Conservation (phyloP, 768 basidiomycete species). For the Lactarius indigo region DNA sequence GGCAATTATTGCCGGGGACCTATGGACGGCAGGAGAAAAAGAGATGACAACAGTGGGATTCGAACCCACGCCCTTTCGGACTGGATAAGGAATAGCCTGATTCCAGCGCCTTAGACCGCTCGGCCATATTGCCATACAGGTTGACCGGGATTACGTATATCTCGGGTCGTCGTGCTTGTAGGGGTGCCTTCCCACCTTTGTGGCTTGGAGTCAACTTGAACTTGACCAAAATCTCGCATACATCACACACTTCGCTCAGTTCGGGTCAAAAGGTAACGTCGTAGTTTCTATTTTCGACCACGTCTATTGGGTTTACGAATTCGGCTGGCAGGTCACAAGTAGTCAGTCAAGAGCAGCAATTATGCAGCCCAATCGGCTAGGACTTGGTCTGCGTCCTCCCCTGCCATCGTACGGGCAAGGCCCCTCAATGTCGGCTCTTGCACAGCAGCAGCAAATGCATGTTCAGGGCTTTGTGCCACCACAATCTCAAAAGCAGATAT, state of each 20-base stretch:
- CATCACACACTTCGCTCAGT: background rate
- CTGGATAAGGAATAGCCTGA: conserved; percentile 25
- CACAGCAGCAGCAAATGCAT: conserved; percentile 70
- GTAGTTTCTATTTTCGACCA: background rate
- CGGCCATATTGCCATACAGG: conserved; percentile 26
- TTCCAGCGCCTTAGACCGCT: conserved; percentile 30
- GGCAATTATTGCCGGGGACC: too few species aligned
- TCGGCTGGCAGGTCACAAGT: background rate
- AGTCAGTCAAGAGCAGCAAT: conserved; percentile 7
- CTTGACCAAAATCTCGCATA: background rate
- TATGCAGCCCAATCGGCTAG: conserved; percentile 73
- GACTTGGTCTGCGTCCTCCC: conserved; percentile 83
- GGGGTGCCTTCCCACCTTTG: background rate
- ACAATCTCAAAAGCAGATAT: conserved; percentile 65
- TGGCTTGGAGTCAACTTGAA: background rate
- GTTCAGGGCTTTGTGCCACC: conserved; percentile 64
- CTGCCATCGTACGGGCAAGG: conserved; percentile 87
- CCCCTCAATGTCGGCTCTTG: conserved; percentile 87
- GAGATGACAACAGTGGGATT: conserved; percentile 42
- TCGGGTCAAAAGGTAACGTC: background rate
- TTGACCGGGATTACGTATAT: background rate
- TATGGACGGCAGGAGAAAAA: too few species aligned
- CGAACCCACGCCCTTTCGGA: conserved; percentile 48
- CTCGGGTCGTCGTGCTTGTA: background rate
- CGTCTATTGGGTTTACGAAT: background rate